Percentiles rank a stretch among this genome's conserved stretches.
Evolutionary conservation across 257 asterid species (phyloP).

Genomic region (Ilex aquifolium): DNA sequence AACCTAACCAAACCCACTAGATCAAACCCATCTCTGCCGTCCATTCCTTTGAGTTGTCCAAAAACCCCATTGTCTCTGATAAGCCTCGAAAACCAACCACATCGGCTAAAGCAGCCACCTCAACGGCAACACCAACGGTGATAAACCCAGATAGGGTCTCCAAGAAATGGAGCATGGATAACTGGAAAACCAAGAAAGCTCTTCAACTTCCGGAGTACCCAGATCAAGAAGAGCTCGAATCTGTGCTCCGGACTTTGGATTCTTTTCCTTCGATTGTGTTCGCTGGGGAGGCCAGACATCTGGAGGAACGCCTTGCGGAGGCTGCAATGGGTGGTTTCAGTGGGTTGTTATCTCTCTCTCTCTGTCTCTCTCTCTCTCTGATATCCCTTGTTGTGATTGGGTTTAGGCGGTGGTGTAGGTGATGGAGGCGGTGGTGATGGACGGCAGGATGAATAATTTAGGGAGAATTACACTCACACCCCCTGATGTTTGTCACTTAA

Average conservation of each 20-base stretch:
- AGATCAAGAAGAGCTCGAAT: constrained; percentile 32
- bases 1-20: constrained; percentile 14
- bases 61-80: constrained; percentile 21
- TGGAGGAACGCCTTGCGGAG: constrained; percentile 63
- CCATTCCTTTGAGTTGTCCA: constrained; percentile 38
- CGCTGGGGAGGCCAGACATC: constrained; percentile 73
- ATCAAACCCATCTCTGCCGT: constrained; percentile 40
- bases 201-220: constrained; percentile 53
- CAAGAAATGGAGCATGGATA: constrained; percentile 31
- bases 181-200: constrained; percentile 51
- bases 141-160: constrained; percentile 5
- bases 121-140: constrained; percentile 7
- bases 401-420: too few relatives aligned
- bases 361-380: too few relatives aligned
- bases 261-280: constrained; percentile 64
- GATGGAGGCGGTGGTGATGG: too few relatives aligned
- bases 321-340: constrained; percentile 54
- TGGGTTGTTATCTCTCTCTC: too few relatives aligned
- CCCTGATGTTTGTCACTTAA: too few relatives aligned
- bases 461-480: too few relatives aligned
- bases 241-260: constrained; percentile 52
- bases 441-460: too few relatives aligned
- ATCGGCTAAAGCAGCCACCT: constrained; percentile 19
- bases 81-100: constrained; percentile 24
- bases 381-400: too few relatives aligned